These are phyloP conservation scores for Helminthosporium solani DNA, from an alignment of 2,329 filamentous ascomycete genomes.

Conservation along the genomic window DNA sequence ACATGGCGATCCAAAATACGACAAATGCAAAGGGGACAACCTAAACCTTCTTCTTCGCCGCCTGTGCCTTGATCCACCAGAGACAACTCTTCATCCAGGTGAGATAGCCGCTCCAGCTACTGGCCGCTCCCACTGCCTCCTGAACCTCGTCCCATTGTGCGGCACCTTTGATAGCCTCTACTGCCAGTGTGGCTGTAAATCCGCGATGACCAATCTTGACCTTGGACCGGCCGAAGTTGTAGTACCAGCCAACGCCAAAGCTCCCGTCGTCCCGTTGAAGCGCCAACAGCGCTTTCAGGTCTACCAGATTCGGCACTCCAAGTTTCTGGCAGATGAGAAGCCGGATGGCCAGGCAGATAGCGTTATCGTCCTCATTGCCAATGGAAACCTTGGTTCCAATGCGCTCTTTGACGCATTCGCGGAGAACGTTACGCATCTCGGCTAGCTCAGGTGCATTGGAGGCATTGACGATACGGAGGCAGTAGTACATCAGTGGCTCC, in stretches of 20 bases:
- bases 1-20: no score
- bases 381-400: not conserved
- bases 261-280: not conserved
- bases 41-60: not conserved
- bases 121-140: not conserved
- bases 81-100: not conserved
- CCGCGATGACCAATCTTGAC: not conserved
- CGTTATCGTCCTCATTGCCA: not conserved
- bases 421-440: not conserved
- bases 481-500: conserved; percentile 1
- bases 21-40: no score
- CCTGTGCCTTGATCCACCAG: not conserved
- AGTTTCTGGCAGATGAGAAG: conserved; percentile 1
- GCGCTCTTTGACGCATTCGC: not conserved
- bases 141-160: not conserved
- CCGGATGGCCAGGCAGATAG: not conserved
- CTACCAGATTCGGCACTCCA: not conserved
- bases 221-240: not conserved
- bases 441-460: not conserved
- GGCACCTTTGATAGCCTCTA: not conserved
- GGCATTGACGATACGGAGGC: not conserved
- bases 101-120: not conserved
- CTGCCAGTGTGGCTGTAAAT: not conserved
- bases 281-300: not conserved
- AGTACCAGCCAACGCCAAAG: not conserved